phyloP scores from a whole-genome alignment of 306 rosid genomes.

The Prunus padus region DNA sequence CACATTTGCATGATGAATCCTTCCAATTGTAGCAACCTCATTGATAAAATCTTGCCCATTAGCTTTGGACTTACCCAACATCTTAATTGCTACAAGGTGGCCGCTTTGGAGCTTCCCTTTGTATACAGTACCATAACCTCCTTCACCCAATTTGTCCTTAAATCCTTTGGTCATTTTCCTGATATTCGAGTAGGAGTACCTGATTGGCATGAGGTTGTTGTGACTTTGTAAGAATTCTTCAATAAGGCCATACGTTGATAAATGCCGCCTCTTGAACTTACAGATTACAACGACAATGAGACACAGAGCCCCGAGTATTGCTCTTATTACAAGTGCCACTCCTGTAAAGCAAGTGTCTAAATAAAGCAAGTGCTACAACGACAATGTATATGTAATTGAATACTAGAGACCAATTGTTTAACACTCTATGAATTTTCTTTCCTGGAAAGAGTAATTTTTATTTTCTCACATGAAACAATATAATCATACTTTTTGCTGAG shows the following conservation, averaged over 20 bases:
- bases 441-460: too few species aligned
- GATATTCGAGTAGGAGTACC: not conserved
- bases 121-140: conserved; percentile 12
- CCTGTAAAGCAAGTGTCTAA: not conserved
- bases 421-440: too few species aligned
- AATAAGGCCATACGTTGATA: not conserved
- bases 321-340: not conserved
- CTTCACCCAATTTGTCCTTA: not conserved
- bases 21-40: conserved; percentile 15
- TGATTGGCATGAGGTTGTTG: conserved; percentile 6
- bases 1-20: conserved; percentile 8
- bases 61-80: not conserved
- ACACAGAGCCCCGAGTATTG: not conserved
- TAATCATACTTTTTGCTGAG: too few species aligned
- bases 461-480: too few species aligned
- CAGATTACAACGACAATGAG: not conserved
- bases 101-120: conserved; percentile 8
- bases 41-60: conserved; percentile 17
- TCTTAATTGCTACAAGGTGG: not conserved
- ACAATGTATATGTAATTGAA: too few species aligned
- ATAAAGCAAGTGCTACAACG: too few species aligned
- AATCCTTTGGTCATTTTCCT: conserved; percentile 3
- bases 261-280: not conserved
- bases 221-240: conserved; percentile 4
- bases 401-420: too few species aligned